Base-by-base conservation (phyloP, 371 early-diverging fungal species). In the Mucor velutinosus region DNA sequence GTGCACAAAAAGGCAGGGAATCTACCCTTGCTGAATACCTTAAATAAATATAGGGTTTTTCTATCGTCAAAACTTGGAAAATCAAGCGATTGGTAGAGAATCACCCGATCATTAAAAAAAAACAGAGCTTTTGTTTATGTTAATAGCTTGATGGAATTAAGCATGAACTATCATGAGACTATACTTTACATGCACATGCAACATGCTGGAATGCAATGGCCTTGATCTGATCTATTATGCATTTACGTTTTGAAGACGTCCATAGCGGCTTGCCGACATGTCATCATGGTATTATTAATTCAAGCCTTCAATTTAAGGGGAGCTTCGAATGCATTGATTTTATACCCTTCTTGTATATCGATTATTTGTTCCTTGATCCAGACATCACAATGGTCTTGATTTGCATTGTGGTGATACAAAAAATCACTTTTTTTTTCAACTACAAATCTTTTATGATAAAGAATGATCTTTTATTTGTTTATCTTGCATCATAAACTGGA, bases 11-110 rank as follows among this genome's bases (percentile, higher is more conserved):
- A 19, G 12, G 51, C 23, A 51, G 51, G 51, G 25, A 51, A 23
- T 51, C 25, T 51, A 51, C 51, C 51, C 51, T 51, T 51, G 51
- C 11, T 51, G n/a, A 14, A 51, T 51, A 51, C 25, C 51, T 51
- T 51, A 25, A 51, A 51, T 37, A 51, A 51, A 51, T n/a, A 51
- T 51, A 51, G 51, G 51, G 51, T 51, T 51, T 51, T 45, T 43
- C n/a, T 4, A 21, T 23, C 23, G 7, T 51, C 7, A 19, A 23
- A 47, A 17, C 51, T 51, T 8, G 51, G 25, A 51, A 21, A 51
- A 23, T 21, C 21, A 51, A 51, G 51, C 51, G 51, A 51, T 51
- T 51, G 51, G 51, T 12, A 51, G 51, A 51, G 51, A 25, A 51
- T 51, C 51, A 51, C 51, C 51, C 51, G 51, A 51, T 51, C 25